These are phyloP conservation scores for Striga asiatica DNA, from an alignment of 257 asterid species.

Conservation along the genomic window DNA sequence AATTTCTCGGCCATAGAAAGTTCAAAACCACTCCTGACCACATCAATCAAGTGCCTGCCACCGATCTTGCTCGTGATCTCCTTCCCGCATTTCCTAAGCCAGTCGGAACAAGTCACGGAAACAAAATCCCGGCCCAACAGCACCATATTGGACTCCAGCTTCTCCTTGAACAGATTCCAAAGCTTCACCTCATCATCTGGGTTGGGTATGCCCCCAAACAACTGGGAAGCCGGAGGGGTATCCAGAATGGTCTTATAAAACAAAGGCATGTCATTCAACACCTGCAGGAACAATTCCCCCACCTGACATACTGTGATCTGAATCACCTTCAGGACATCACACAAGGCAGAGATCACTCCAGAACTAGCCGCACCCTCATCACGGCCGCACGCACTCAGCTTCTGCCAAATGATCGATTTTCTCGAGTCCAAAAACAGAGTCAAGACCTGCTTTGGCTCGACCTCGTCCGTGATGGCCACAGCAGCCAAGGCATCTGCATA, in stretches of 20 bases:
- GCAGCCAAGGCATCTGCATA: constrained; percentile 96
- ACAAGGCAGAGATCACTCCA: constrained; percentile 72
- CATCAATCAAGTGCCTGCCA: constrained; percentile 77
- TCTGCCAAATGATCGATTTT: constrained; percentile 64
- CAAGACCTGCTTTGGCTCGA: constrained; percentile 71
- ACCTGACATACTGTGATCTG: constrained; percentile 90
- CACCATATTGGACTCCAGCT: constrained; percentile 65
- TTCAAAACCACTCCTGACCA: constrained; percentile 68
- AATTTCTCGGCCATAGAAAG: constrained; percentile 84
- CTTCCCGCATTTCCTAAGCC: constrained; percentile 90
- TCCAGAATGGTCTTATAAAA: constrained; percentile 76
- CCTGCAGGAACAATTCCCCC: constrained; percentile 90
- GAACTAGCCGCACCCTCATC: constrained; percentile 52
- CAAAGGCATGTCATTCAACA: constrained; percentile 82
- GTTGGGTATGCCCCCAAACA: constrained; percentile 95
- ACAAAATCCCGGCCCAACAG: constrained; percentile 58
- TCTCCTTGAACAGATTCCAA: constrained; percentile 82
- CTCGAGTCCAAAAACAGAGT: constrained; percentile 71
- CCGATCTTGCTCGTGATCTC: constrained; percentile 67
- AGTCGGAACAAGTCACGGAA: constrained; percentile 77
- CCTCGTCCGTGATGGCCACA: constrained; percentile 73
- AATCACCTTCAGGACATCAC: constrained; percentile 74
- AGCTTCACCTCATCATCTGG: constrained; percentile 88
- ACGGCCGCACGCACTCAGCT: constrained; percentile 54
- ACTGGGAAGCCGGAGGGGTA: constrained; percentile 94